Percentiles rank a stretch among this genome's conserved stretches.
Conservation (phyloP, 495 filamentous ascomycete genomes). For the Aspergillus homomorphus region DNA sequence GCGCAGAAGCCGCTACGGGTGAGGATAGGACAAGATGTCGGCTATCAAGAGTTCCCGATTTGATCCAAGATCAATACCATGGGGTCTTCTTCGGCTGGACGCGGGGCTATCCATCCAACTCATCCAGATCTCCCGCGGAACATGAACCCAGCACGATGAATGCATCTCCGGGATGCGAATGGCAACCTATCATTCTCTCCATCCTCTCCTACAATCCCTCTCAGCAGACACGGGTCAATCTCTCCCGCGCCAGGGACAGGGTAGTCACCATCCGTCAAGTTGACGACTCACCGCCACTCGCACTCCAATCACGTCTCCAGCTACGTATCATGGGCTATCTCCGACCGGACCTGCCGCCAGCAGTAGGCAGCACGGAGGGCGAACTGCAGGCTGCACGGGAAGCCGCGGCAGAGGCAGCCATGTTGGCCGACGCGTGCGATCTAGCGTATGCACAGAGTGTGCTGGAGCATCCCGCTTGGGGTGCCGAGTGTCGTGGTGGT, state of each 20-base stretch:
- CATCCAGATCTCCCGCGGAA: too few relatives aligned
- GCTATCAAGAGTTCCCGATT: constrained; percentile 33
- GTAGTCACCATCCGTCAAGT: constrained; percentile 49
- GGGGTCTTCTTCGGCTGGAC: constrained; percentile 67
- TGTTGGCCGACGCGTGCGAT: constrained; percentile 48
- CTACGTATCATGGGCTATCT: constrained; percentile 56
- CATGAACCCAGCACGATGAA: too few relatives aligned
- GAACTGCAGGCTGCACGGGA: constrained; percentile 30
- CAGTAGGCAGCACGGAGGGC: constrained; percentile 23
- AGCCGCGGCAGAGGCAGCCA: constrained; percentile 34
- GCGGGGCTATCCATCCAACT: constrained; percentile 25
- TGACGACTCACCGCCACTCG: constrained; percentile 20
- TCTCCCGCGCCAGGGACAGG: constrained; percentile 37
- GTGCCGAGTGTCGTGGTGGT: constrained; percentile 31
- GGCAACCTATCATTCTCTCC: constrained; percentile 55
- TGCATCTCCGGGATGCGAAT: constrained; percentile 21
- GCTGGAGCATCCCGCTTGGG: constrained; percentile 55
- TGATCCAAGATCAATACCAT: constrained; percentile 46
- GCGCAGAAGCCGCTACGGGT: background rate
- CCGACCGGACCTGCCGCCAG: constrained; percentile 27
- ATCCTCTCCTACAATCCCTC: constrained; percentile 36
- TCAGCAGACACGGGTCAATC: constrained; percentile 33
- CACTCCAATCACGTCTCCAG: constrained; percentile 38
- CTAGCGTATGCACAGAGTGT: constrained; percentile 46
- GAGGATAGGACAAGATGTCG: background rate